Conservation (phyloP, 495 filamentous ascomycete species). For the Diplogelasinospora grovesii region DNA sequence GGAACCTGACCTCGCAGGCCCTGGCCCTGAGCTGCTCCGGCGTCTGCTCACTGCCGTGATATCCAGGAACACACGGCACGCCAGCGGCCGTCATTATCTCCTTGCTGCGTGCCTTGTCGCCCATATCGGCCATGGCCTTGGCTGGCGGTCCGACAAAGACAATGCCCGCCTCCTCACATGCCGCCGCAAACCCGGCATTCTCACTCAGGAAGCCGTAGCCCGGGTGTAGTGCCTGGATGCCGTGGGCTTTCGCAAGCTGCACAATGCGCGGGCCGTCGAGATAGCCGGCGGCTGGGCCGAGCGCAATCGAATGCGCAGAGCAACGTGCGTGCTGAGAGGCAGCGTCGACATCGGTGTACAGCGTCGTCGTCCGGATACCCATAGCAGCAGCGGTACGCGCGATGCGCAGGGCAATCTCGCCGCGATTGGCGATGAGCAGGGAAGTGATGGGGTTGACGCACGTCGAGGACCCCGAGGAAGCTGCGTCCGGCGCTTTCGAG, state of each 20-base stretch:
- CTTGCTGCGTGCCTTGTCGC: slow-evolving; percentile 85
- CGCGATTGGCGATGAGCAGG: slow-evolving; percentile 91
- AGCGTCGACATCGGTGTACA: slow-evolving; percentile 91
- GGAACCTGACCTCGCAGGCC: slow-evolving; percentile 78
- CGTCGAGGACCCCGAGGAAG: slow-evolving; percentile 22
- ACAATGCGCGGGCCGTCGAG: slow-evolving; percentile 92
- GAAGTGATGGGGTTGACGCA: slow-evolving; percentile 59
- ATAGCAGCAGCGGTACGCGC: slow-evolving; percentile 76
- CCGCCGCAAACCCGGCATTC: slow-evolving; percentile 83
- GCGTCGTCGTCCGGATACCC: slow-evolving; percentile 87
- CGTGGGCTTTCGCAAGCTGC: slow-evolving; percentile 70
- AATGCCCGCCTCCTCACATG: slow-evolving; percentile 84
- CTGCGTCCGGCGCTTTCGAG: slow-evolving; percentile 18
- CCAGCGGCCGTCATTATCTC: slow-evolving; percentile 92
- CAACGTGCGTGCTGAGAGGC: slow-evolving; percentile 80
- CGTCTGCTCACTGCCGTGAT: slow-evolving; percentile 83
- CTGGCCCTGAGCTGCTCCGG: slow-evolving; percentile 60
- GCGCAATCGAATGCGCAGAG: slow-evolving; percentile 72
- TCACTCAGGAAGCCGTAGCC: slow-evolving; percentile 97
- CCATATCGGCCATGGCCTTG: slow-evolving; percentile 94
- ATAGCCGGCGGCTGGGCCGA: slow-evolving; percentile 78
- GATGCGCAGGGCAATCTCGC: slow-evolving; percentile 94
- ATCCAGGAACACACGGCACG: slow-evolving; percentile 93
- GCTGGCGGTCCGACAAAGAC: slow-evolving; percentile 93
- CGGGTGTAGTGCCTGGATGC: slow-evolving; percentile 86